Conservation (phyloP, 768 basidiomycete genomes). For the Suillus subluteus region DNA sequence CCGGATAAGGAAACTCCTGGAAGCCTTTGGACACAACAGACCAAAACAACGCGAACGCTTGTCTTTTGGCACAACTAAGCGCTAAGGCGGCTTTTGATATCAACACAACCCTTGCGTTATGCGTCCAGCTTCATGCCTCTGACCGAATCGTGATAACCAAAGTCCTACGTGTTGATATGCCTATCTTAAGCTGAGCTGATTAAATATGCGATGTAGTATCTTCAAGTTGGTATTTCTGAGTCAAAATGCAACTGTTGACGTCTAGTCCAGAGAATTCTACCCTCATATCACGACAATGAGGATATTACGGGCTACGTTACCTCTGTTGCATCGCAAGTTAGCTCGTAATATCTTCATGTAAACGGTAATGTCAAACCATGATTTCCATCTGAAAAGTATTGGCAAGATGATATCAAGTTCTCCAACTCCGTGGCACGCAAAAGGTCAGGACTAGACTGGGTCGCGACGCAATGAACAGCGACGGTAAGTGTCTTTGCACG, state of each 20-base stretch:
- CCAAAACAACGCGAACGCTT: neutral
- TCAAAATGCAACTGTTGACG: neutral
- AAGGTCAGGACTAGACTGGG: neutral
- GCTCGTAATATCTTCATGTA: neutral
- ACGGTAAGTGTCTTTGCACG: neutral
- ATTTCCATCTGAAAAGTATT: neutral
- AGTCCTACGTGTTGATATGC: neutral
- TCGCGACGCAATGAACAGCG: neutral
- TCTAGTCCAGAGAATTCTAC: neutral
- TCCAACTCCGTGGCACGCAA: no score
- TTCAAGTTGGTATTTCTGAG: neutral
- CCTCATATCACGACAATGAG: neutral
- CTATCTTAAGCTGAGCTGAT: neutral
- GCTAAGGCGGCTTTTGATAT: neutral
- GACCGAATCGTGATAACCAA: neutral
- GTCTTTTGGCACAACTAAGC: neutral
- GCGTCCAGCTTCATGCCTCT: neutral
- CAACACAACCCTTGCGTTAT: neutral
- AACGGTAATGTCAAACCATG: neutral
- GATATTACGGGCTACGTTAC: neutral
- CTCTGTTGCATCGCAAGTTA: neutral
- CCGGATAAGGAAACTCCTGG: neutral
- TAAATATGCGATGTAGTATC: conserved; percentile 1
- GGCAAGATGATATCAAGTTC: neutral
- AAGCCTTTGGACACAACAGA: neutral